A percentile compares a stretch with the other conserved stretches of the same genome.
These are phyloP conservation scores for Epichloe coenophiala DNA, from an alignment of 2,329 filamentous ascomycete species.

Conservation along the genomic window DNA sequence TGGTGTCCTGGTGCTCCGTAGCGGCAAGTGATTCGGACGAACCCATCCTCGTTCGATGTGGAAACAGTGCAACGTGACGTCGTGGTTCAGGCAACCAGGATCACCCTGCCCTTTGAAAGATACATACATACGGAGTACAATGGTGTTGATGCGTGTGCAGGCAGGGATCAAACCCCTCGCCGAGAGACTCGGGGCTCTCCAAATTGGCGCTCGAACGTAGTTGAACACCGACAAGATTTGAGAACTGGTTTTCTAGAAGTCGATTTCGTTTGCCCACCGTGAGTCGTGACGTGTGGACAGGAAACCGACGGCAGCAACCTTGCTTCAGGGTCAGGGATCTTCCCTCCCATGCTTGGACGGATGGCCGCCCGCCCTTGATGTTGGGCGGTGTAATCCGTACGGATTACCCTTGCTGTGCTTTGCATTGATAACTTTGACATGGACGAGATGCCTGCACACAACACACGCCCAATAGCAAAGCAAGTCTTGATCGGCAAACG, in stretches of 20 bases:
- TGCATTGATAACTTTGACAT: background rate
- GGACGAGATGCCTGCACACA: background rate
- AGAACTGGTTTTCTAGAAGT: background rate
- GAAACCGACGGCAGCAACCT: too few species aligned
- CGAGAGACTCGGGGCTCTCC: too few species aligned
- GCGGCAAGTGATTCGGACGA: background rate
- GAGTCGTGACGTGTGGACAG: background rate
- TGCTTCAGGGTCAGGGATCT: background rate
- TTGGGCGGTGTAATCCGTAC: too few species aligned
- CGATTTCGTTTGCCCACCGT: background rate
- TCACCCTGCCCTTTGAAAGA: background rate
- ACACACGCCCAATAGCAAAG: too few species aligned
- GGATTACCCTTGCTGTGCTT: too few species aligned
- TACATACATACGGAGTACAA: background rate
- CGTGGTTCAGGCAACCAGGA: background rate
- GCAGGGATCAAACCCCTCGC: background rate
- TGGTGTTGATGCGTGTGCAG: background rate
- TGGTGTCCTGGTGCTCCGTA: too few species aligned
- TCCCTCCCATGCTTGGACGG: background rate
- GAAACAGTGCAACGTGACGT: background rate
- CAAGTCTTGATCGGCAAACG: too few species aligned
- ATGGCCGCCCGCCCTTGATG: too few species aligned
- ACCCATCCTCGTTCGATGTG: background rate
- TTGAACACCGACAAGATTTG: background rate
- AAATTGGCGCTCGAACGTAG: too few species aligned